Evolutionary conservation across 2,329 filamentous ascomycete genomes (phyloP).

Genomic region (Sporothrix luriei): DNA sequence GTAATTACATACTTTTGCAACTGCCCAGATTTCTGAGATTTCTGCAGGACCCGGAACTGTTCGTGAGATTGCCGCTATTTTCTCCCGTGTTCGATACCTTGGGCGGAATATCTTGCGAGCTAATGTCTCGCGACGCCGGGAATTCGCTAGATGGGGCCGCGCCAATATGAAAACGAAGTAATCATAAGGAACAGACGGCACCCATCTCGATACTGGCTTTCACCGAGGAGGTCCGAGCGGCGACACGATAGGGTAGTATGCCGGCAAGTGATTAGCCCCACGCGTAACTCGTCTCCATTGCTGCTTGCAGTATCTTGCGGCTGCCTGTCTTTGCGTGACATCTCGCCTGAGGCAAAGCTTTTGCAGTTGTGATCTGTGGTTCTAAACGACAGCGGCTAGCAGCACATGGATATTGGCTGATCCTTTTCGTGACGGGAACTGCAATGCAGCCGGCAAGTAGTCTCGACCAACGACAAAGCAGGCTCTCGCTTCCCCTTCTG

Average conservation of each 20-base stretch:
- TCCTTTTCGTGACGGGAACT: not conserved
- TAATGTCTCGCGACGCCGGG: not conserved
- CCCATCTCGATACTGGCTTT: not conserved
- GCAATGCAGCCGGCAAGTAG: constrained; percentile 15
- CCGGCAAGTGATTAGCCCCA: constrained; percentile 24
- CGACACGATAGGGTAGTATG: constrained; percentile 7
- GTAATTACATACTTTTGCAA: constrained; percentile 11
- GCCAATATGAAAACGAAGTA: not conserved
- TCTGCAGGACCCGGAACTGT: not conserved
- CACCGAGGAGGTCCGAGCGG: constrained; percentile 21
- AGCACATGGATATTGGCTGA: not conserved
- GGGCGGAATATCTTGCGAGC: not conserved
- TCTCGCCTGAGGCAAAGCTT: not conserved
- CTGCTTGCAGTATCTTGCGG: not conserved
- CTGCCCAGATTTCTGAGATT: not conserved
- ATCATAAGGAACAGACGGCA: not conserved
- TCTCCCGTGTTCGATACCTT: not conserved
- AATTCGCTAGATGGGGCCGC: constrained; percentile 12
- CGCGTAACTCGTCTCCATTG: constrained; percentile 2
- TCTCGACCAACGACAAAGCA: not conserved
- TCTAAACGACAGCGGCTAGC: constrained; percentile 7
- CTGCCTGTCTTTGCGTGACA: not conserved
- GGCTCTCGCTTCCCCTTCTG: not conserved
- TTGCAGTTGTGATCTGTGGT: too few species aligned
- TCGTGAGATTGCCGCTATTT: constrained; percentile 12